A percentile compares a stretch with the other conserved stretches of the same genome.
These are phyloP conservation scores for Silene coronaria DNA, from an alignment of 179 eudicot genomes.

Conservation along the genomic window DNA sequence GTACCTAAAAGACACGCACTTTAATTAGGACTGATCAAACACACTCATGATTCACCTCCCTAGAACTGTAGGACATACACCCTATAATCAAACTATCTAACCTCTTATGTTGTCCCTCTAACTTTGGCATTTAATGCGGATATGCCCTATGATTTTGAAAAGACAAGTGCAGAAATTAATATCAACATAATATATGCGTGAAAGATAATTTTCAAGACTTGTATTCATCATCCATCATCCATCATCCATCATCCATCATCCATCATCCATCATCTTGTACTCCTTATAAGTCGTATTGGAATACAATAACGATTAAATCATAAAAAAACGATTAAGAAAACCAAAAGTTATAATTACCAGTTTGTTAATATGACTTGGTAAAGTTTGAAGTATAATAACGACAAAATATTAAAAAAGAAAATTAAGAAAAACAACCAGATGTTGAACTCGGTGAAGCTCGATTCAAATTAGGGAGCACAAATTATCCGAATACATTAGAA, in stretches of 20 bases:
- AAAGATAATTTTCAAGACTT: neutral
- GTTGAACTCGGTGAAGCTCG: no score
- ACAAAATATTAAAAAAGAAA: no score
- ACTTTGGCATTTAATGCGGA: conserved; percentile 26
- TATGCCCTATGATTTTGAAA: conserved; percentile 14
- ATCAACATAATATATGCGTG: neutral
- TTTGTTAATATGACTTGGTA: no score
- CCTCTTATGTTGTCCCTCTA: conserved; percentile 23
- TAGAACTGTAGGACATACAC: neutral
- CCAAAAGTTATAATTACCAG: no score
- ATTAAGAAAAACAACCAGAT: no score
- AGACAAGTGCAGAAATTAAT: neutral
- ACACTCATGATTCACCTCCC: neutral
- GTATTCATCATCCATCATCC: neutral
- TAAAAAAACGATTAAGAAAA: no score
- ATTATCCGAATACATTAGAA: no score
- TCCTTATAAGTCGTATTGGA: no score
- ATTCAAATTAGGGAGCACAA: no score
- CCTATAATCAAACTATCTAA: neutral
- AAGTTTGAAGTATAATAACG: no score
- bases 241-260: no score
- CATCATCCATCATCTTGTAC: neutral
- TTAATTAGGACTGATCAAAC: conserved; percentile 8
- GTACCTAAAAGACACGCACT: neutral
- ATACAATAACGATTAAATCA: no score